Conservation (phyloP, 2,329 filamentous ascomycete species). For the Volutella citrinella region DNA sequence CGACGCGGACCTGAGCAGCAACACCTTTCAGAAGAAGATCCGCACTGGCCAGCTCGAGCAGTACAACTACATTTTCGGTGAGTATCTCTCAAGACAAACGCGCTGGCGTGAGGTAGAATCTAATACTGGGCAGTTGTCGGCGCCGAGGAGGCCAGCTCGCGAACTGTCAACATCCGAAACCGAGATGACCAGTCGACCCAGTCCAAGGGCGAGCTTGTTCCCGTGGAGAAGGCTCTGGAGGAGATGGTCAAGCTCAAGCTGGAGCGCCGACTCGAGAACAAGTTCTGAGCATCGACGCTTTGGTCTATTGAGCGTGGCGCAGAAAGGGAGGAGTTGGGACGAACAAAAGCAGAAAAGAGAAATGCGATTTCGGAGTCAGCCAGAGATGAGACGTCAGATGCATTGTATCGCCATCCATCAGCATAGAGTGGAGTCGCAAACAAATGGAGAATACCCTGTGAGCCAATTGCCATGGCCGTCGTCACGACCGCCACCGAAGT, state of each 20-base stretch:
- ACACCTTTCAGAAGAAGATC: conserved; percentile 89
- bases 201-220: conserved; percentile 57
- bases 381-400: too few species aligned
- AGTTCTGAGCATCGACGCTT: too few species aligned
- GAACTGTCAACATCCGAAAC: conserved; percentile 62
- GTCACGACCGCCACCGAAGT: too few species aligned
- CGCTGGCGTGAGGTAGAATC: too few species aligned
- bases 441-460: too few species aligned
- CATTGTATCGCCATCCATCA: too few species aligned
- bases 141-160: conserved; percentile 57
- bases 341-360: neutral
- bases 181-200: conserved; percentile 61
- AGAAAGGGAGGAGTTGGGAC: neutral
- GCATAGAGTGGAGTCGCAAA: conserved; percentile 27
- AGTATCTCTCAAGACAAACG: conserved; percentile 9
- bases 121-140: conserved; percentile 64
- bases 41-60: conserved; percentile 75
- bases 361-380: too few species aligned
- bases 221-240: conserved; percentile 54
- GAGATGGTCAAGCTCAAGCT: conserved; percentile 52
- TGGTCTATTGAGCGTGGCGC: too few species aligned
- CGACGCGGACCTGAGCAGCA: conserved; percentile 57
- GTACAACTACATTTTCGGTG: conserved; percentile 81
- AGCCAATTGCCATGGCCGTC: too few species aligned
- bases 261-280: conserved; percentile 40